Conservation (phyloP, 257 asterid genomes). For the Solanum arcanum region DNA sequence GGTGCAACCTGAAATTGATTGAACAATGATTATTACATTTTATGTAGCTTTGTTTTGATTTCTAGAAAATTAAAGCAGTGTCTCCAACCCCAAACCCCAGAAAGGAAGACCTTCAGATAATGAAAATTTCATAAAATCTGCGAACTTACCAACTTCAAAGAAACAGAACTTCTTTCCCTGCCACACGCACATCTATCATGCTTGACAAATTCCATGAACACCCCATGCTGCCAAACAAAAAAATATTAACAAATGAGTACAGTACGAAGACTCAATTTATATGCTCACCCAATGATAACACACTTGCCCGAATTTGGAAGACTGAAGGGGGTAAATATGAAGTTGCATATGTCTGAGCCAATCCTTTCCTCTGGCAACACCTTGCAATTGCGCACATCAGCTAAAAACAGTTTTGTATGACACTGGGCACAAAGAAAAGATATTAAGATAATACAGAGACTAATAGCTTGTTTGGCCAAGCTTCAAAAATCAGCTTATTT, state of each 20-base stretch:
- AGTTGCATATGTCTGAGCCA: constrained; percentile 59
- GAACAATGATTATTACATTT: background rate
- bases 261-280: background rate
- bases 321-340: constrained; percentile 42
- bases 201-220: constrained; percentile 66
- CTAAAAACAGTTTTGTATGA: constrained; percentile 11
- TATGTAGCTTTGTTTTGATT: background rate
- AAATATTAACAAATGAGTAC: background rate
- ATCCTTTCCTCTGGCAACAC: constrained; percentile 81
- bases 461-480: background rate
- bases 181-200: constrained; percentile 40
- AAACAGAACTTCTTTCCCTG: constrained; percentile 22
- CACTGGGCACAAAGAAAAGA: background rate
- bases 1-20: constrained; percentile 56
- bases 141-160: constrained; percentile 62
- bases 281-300: background rate
- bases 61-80: background rate
- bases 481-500: background rate
- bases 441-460: background rate
- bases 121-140: constrained; percentile 1
- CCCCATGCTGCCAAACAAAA: constrained; percentile 45
- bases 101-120: background rate
- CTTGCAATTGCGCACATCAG: constrained; percentile 41
- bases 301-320: constrained; percentile 41
- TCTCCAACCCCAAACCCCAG: background rate